Evolutionary conservation across 2,329 filamentous ascomycete genomes (phyloP), one percentile per base, ranked within the genome.

Genomic region (Diaporthe citrichinensis): DNA sequence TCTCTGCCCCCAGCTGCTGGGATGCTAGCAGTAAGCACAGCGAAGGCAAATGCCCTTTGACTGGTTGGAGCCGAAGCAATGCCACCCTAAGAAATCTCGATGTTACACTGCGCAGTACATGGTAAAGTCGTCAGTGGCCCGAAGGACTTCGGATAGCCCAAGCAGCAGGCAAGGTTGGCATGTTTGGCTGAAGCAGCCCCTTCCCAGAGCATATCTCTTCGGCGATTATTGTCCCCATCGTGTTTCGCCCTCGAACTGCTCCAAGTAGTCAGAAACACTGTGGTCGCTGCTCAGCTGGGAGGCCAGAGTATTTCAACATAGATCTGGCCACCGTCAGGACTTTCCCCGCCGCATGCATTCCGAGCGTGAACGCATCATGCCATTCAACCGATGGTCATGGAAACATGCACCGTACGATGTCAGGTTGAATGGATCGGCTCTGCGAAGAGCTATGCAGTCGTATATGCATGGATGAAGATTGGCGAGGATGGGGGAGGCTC

Each of bases 141-240:
- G 75, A 75, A 75, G 73, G 68, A 57, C 75, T 75, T 76, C 75
- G 75, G 73, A 69, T 65, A 55, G 62, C 62, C 62, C 41, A 53
- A 59, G 74, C 67, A 59, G 53, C 36, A 65, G 25, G n/a, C 67
- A 57, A 44, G 39, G 31, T 51, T 49, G 53, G 58, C 71, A 73
- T 51, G 36, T 44, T 61, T 71, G 46, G 58, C 57, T 65, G 36
- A 28, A 65, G 44, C 58, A 53, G 7, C 44, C 71, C 44, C 58
- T 73, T 65, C 57, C 31, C 46, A 73, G 58, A 51, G 39, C 46
- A 65, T 41, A 34, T 62, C 49, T 36, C 58, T 12, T 8, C 49
- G n/a, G 17, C 31, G 34, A 25, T n/a, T 65, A 53, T 62, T 55
- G 44, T 25, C 15, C 36, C 34, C 9, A 46, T 44, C 58, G 23